These are phyloP conservation scores for Mycosarcoma mackinlayi DNA, from an alignment of 1,284 basidiomycete species.

Conservation along the genomic window DNA sequence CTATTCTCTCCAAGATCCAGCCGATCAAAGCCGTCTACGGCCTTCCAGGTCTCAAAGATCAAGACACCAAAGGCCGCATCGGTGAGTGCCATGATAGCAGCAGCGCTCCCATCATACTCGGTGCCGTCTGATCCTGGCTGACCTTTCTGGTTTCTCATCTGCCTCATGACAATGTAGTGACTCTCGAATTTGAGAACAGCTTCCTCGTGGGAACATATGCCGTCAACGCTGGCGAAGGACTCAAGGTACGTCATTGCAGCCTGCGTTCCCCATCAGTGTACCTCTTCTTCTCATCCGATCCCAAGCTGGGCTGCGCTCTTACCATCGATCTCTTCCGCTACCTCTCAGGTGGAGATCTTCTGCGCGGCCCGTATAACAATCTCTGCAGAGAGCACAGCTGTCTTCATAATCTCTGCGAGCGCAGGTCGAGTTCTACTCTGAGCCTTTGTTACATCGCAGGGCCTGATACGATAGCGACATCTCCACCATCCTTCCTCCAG, in stretches of 20 bases:
- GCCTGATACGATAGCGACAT: constrained; percentile 47
- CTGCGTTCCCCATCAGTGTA: neutral
- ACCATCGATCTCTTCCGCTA: constrained; percentile 28
- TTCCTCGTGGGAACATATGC: constrained; percentile 86
- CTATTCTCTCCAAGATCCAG: constrained; percentile 81
- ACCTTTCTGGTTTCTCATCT: neutral
- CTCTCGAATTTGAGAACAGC: constrained; percentile 79
- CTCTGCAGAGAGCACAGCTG: constrained; percentile 6
- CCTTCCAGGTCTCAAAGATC: constrained; percentile 71
- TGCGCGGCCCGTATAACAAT: constrained; percentile 17
- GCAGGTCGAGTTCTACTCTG: constrained; percentile 1
- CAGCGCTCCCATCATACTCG: neutral
- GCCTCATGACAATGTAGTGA: constrained; percentile 73
- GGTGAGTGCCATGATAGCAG: constrained; percentile 21
- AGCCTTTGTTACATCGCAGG: constrained; percentile 13
- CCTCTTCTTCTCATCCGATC: neutral
- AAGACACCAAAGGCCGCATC: constrained; percentile 55
- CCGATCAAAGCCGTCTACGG: constrained; percentile 73
- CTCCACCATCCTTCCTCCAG: neutral
- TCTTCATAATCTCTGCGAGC: constrained; percentile 33
- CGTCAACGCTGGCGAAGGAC: constrained; percentile 82
- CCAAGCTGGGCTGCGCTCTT: constrained; percentile 15
- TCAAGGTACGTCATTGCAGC: constrained; percentile 74
- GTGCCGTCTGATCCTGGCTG: neutral
- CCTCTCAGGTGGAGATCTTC: constrained; percentile 21